phyloP scores from a whole-genome alignment of 345 rosid species.

The Orychophragmus violaceus region DNA sequence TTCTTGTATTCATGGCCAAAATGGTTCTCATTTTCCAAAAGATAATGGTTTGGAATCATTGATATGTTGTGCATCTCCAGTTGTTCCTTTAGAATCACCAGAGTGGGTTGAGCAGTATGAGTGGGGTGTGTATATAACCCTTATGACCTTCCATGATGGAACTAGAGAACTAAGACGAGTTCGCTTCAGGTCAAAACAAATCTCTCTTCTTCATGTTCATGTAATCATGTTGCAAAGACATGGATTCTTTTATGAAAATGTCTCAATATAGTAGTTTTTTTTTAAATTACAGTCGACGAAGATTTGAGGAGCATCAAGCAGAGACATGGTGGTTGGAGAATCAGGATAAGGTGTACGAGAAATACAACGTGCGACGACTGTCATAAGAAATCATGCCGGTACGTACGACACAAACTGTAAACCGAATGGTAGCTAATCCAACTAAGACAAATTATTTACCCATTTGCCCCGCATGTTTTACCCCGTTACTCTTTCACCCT shows the following conservation, averaged over 20 bases:
- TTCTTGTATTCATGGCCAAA: background rate
- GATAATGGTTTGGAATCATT: background rate
- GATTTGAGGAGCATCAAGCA: constrained; percentile 86
- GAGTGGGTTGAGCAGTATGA: background rate
- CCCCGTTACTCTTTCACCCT: background rate
- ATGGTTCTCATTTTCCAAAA: background rate
- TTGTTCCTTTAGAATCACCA: background rate
- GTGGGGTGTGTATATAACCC: background rate
- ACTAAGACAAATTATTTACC: background rate
- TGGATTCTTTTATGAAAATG: background rate
- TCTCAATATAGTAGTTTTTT: background rate
- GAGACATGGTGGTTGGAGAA: constrained; percentile 97
- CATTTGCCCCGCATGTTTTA: background rate
- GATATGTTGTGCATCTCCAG: background rate
- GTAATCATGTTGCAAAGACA: too few species aligned
- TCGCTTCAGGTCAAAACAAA: background rate
- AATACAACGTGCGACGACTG: constrained; percentile 51
- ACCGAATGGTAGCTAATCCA: background rate
- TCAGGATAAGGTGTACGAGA: constrained; percentile 70
- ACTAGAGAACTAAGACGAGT: background rate
- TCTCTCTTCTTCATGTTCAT: too few species aligned
- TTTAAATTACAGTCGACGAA: constrained; percentile 54
- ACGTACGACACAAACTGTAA: background rate
- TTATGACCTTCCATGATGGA: background rate
- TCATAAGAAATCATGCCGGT: background rate